A percentile compares a stretch with the other conserved stretches of the same genome.
Evolutionary conservation across 805 yeast genomes (phyloP).

Genomic region (Saturnispora zaruensis): DNA sequence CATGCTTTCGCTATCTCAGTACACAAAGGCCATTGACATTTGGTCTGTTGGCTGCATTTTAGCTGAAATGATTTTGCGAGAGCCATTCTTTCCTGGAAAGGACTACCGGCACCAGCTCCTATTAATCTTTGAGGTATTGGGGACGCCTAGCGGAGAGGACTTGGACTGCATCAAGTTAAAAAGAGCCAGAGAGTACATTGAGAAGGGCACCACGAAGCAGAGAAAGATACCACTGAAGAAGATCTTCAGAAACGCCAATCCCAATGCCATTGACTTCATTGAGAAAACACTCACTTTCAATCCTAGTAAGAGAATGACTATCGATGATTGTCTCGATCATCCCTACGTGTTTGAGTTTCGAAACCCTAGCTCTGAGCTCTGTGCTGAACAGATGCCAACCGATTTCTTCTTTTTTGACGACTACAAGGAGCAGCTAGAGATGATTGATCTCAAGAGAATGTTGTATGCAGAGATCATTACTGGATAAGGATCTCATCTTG

Average conservation of each 20-base stretch:
- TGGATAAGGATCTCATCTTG: constrained; percentile 8
- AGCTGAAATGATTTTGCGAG: constrained; percentile 55
- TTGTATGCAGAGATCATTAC: constrained; percentile 44
- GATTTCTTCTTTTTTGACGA: constrained; percentile 51
- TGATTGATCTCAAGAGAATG: constrained; percentile 43
- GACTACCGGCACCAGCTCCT: constrained; percentile 64
- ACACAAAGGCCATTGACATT: constrained; percentile 67
- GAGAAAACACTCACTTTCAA: constrained; percentile 73
- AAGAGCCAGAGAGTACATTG: constrained; percentile 69
- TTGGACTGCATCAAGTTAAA: constrained; percentile 63
- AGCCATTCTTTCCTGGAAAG: constrained; percentile 67
- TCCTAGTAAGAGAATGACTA: constrained; percentile 74
- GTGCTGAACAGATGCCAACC: constrained; percentile 42
- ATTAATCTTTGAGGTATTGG: constrained; percentile 58
- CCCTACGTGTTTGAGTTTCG: constrained; percentile 66
- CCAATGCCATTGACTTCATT: constrained; percentile 49
- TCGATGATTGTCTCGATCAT: constrained; percentile 72
- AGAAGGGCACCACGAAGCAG: constrained; percentile 34
- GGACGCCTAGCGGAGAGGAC: constrained; percentile 69
- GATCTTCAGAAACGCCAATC: constrained; percentile 42
- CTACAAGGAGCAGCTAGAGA: constrained; percentile 40
- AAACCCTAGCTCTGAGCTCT: constrained; percentile 66
- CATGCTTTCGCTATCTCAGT: constrained; percentile 64
- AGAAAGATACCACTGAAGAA: constrained; percentile 49
- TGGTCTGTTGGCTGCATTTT: constrained; percentile 79